phyloP scores from a whole-genome alignment of 2,329 filamentous ascomycete genomes.

The Beauveria australis region DNA sequence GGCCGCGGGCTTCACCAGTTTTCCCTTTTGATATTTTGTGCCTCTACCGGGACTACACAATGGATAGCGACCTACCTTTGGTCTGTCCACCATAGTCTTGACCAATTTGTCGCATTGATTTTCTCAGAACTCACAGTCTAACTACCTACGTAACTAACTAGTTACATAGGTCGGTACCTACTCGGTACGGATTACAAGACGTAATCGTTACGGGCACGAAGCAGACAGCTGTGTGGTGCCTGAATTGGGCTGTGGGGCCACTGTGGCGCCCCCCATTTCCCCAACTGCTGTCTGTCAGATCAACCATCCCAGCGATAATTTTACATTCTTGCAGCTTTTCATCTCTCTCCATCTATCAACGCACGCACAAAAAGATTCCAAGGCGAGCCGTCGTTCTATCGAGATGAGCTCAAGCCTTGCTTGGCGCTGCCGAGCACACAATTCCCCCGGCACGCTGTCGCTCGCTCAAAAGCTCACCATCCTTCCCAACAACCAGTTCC shows the following conservation, averaged over 20 bases:
- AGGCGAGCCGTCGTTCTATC: background rate
- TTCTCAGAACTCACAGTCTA: background rate
- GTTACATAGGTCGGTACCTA: too few species aligned
- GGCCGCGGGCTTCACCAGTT: too few species aligned
- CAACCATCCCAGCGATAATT: background rate
- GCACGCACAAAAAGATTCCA: background rate
- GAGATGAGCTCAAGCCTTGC: constrained; percentile 26
- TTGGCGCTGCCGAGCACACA: constrained; percentile 22
- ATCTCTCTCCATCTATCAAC: background rate
- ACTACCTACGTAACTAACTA: too few species aligned
- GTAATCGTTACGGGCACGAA: background rate
- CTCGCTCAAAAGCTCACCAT: constrained; percentile 6
- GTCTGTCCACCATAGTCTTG: too few species aligned
- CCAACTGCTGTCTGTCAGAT: background rate
- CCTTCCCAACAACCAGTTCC: constrained; percentile 2
- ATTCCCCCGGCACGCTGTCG: constrained; percentile 14
- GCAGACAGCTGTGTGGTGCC: background rate
- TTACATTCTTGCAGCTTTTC: background rate
- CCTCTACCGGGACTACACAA: too few species aligned
- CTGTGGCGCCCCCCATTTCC: background rate
- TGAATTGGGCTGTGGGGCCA: background rate
- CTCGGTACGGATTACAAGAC: too few species aligned
- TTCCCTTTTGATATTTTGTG: too few species aligned
- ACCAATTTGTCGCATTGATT: too few species aligned
- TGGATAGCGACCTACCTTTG: too few species aligned